These are phyloP conservation scores for Seminavis robusta DNA, from an alignment of 108 stramenopile genomes.

Conservation along the genomic window DNA sequence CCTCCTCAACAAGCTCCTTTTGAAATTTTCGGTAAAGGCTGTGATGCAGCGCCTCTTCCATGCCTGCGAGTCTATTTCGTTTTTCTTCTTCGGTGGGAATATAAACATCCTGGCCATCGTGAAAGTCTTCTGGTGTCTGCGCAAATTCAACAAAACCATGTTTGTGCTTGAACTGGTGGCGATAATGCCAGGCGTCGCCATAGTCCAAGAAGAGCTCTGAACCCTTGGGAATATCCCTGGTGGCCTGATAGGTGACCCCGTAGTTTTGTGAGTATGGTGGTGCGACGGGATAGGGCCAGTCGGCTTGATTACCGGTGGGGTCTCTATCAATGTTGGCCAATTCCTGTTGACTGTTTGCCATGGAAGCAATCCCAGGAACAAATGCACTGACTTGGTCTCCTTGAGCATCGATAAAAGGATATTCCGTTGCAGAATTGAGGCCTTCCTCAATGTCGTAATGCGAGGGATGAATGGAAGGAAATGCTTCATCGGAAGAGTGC, in stretches of 20 bases:
- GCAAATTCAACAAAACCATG: no score
- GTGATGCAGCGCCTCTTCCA: no score
- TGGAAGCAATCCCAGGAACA: constrained; percentile 34
- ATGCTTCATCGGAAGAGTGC: not conserved
- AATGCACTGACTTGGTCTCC: constrained; percentile 22
- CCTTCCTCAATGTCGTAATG: no score
- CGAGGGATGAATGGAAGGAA: no score
- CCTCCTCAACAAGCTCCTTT: no score
- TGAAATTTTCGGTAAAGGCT: no score
- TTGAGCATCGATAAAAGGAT: no score
- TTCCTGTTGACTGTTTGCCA: constrained; percentile 27
- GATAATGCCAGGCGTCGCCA: constrained; percentile 5
- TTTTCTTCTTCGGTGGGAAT: no score
- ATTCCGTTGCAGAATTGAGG: no score
- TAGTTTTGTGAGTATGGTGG: not conserved
- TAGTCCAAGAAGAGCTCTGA: constrained; percentile 22
- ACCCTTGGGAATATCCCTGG: constrained; percentile 6
- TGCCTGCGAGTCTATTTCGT: no score
- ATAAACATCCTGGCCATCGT: no score
- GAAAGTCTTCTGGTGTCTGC: not conserved
- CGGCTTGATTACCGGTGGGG: not conserved
- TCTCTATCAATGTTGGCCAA: constrained; percentile 30
- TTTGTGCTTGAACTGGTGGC: not conserved
- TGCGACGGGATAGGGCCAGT: not conserved
- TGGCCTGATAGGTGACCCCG: constrained; percentile 3